Conservation (phyloP, 768 basidiomycete genomes). For the Leucogyrophana mollusca region DNA sequence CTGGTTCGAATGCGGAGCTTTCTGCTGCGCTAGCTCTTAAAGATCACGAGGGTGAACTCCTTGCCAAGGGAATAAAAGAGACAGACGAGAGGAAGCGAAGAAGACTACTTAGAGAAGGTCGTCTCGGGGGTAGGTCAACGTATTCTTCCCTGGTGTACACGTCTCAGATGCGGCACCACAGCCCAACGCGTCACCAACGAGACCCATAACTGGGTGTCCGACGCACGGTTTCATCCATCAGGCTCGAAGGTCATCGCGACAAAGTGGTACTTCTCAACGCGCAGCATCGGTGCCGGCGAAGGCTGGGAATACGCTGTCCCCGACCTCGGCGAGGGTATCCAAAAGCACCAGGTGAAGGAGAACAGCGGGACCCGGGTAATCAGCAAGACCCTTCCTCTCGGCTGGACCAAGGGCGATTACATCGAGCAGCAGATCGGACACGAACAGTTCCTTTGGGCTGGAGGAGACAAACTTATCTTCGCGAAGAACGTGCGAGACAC, state of each 20-base stretch:
- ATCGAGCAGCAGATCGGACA: constrained; percentile 71
- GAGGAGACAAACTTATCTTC: constrained; percentile 58
- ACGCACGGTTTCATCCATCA: constrained; percentile 69
- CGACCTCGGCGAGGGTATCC: not conserved
- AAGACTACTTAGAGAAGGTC: constrained; percentile 58
- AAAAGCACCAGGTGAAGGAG: constrained; percentile 25
- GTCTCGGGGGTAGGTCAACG: constrained; percentile 42
- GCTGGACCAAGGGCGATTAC: constrained; percentile 61
- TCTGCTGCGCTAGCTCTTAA: constrained; percentile 33
- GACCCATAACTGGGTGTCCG: constrained; percentile 69
- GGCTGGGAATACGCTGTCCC: constrained; percentile 68
- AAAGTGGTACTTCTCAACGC: constrained; percentile 69
- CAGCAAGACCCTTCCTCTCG: constrained; percentile 54
- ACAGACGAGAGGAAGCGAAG: constrained; percentile 43
- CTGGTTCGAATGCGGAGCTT: constrained; percentile 29
- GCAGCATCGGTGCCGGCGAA: constrained; percentile 71
- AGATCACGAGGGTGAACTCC: constrained; percentile 43
- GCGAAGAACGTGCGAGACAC: constrained; percentile 61
- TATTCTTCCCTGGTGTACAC: constrained; percentile 1
- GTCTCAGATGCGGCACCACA: constrained; percentile 11
- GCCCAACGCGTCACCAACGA: constrained; percentile 64
- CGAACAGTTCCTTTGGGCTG: constrained; percentile 66
- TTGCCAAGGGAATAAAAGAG: constrained; percentile 52
- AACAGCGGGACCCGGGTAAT: constrained; percentile 53
- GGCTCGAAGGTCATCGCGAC: constrained; percentile 65